A percentile compares a stretch with the other conserved stretches of the same genome.
Evolutionary conservation across 23 red algal genomes (phyloP).

Genomic region (Gracilaria caudata): DNA sequence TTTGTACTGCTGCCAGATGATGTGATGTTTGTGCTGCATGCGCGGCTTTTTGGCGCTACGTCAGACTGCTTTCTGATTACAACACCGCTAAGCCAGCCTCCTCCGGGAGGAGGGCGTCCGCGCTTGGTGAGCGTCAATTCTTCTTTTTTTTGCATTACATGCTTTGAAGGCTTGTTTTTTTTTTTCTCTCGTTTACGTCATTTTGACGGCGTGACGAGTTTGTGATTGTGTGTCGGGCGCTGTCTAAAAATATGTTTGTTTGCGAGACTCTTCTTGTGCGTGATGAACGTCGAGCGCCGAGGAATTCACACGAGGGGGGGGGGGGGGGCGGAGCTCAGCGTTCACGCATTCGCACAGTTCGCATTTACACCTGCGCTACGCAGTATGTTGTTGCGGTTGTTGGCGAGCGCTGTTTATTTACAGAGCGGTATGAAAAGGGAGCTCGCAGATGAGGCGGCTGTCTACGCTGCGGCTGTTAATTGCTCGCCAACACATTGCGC

Average conservation of each 20-base stretch:
- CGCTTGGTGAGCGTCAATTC: not conserved
- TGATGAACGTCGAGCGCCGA: not conserved
- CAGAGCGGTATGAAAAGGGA: not conserved
- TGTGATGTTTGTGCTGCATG: not conserved
- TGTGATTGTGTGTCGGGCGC: not conserved
- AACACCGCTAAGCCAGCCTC: not conserved
- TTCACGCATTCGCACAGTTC: not conserved
- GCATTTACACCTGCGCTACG: not conserved
- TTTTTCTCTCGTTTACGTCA: not conserved
- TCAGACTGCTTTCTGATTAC: too few species aligned
- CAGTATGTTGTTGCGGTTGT: too few species aligned
- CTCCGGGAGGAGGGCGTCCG: too few species aligned
- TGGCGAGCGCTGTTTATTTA: not conserved
- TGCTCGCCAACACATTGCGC: slow-evolving; percentile 3
- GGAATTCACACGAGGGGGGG: not conserved
- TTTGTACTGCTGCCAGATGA: not conserved
- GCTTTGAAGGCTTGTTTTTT: not conserved
- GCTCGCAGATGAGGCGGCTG: not conserved
- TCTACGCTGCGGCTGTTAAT: not conserved
- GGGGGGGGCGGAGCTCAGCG: too few species aligned
- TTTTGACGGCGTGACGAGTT: not conserved
- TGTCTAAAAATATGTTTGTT: not conserved
- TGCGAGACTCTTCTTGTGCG: not conserved
- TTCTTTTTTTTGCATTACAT: not conserved
- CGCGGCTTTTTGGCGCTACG: not conserved